These are phyloP conservation scores for Calonectria hawksworthii DNA, from an alignment of 2,329 filamentous ascomycete genomes.

Conservation along the genomic window DNA sequence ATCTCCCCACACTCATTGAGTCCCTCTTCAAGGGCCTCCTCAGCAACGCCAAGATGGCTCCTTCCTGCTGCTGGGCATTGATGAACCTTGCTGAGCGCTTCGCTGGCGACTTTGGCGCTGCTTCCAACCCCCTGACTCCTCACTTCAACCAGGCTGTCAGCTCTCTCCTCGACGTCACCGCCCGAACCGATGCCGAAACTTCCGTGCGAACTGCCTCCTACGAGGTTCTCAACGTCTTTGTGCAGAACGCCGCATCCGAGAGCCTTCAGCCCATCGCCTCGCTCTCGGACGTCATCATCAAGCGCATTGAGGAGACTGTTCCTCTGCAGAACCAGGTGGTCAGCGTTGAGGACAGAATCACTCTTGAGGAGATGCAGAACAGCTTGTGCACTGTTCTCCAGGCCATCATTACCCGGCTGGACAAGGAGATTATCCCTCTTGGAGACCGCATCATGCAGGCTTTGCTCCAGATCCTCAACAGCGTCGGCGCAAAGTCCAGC, in stretches of 20 bases:
- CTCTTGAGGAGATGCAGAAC: conserved; percentile 97
- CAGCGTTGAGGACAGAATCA: conserved; percentile 96
- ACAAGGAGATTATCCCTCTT: conserved; percentile 90
- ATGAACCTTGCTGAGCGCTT: conserved; percentile 99
- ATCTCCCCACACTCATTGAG: conserved; percentile 87
- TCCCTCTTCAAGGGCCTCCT: conserved; percentile 92
- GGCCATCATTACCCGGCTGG: conserved; percentile 90
- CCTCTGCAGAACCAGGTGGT: conserved; percentile 93
- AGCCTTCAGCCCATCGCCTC: conserved; percentile 85
- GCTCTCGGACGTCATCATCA: conserved; percentile 89
- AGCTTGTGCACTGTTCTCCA: conserved; percentile 93
- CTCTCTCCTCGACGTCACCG: conserved; percentile 87
- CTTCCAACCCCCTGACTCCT: conserved; percentile 85
- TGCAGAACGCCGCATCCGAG: conserved; percentile 90
- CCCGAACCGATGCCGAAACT: conserved; percentile 85
- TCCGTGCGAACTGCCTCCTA: conserved; percentile 95
- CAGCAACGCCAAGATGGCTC: conserved; percentile 95
- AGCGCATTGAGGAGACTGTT: conserved; percentile 91
- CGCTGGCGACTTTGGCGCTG: conserved; percentile 84
- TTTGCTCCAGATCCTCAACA: conserved; percentile 83
- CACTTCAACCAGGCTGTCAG: conserved; percentile 95
- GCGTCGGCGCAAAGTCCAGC: conserved; percentile 86
- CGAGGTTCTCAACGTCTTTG: conserved; percentile 95
- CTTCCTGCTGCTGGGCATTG: conserved; percentile 98
- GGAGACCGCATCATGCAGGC: conserved; percentile 95